Base-by-base conservation (phyloP, 2,329 filamentous ascomycete species). In the Mycosphaerella sp. region DNA sequence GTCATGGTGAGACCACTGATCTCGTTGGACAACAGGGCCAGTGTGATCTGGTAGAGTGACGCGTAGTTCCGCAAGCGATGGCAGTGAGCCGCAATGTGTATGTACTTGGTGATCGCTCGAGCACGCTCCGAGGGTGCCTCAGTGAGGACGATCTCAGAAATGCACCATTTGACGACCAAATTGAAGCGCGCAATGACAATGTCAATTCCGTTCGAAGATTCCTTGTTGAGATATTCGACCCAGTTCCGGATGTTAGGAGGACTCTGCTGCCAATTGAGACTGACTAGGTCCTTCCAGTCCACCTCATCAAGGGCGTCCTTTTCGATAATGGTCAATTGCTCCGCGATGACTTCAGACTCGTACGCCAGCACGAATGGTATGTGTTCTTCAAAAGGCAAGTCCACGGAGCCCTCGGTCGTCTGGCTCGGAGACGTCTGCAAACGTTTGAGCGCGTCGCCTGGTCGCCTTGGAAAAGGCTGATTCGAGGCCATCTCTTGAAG, bases 101-200 rank as follows among this genome's bases (percentile, higher is more conserved):
- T 87, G 65, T 79, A 85, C 68, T 93, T 91, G 68, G 86, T 82
- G 56, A 93, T 81, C 65, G 84, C 88, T 34, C 83, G 76, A 17
- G 86, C 86, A 46, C 87, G 79, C 69, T 93, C 87, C 54, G 84
- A 80, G 9, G 84, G 70, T 50, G 83, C 74, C 57, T 84, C 79
- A 0, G 86, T 93, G 42, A 93, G 75, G 7, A 93, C 79, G 58
- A 86, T 80, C 67, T 91, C 86, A 1, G 87, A 91, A 25, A 89
- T 79, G 25, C 82, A 84, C 87, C 87, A 93, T 67, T 91, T 91
- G 55, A 90, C 87, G 73, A 91, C 86, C 57, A 93, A 80, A 67
- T 93, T 93, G 74, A 93, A 93, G 43, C 87, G 84, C 7, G 87
- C 86, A 66, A 91, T 87, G 42, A 90, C 86, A 17, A 93, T 84